phyloP scores from a whole-genome alignment of 2,329 filamentous ascomycete genomes.

The Penicillium griseofulvum region DNA sequence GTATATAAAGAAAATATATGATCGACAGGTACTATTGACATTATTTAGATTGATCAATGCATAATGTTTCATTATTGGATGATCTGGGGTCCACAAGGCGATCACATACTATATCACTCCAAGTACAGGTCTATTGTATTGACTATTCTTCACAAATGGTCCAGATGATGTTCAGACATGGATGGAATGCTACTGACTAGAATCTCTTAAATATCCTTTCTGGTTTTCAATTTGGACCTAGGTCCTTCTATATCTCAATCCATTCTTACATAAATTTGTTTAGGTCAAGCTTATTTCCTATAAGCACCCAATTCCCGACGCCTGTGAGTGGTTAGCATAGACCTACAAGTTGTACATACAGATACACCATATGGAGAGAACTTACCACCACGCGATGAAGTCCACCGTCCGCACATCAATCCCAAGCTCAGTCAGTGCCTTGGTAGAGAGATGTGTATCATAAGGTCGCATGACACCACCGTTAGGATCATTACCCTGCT shows the following conservation, averaged over 20 bases:
- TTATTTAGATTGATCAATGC: neutral
- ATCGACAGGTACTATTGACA: conserved; percentile 5
- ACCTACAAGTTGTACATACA: neutral
- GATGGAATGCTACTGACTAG: too few relatives aligned
- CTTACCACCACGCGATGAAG: conserved; percentile 76
- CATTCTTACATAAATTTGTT: neutral
- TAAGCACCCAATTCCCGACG: conserved; percentile 32
- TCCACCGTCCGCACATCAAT: conserved; percentile 72
- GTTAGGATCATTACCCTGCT: conserved; percentile 68
- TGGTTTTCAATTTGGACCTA: neutral
- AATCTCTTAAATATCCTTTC: neutral
- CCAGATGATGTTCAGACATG: neutral
- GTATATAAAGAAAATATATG: neutral
- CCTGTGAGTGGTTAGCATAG: conserved; percentile 23
- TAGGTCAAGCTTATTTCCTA: conserved; percentile 1
- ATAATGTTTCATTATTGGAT: neutral
- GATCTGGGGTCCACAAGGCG: conserved; percentile 2
- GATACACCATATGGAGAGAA: conserved; percentile 15
- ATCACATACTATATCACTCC: neutral
- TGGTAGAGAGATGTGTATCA: conserved; percentile 82
- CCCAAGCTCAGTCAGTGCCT: conserved; percentile 67
- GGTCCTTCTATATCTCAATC: conserved; percentile 1
- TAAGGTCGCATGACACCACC: conserved; percentile 75
- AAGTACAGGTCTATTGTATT: too few relatives aligned
- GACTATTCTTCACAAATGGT: neutral